Conservation (phyloP, 441 rosid species). For the Caryocar brasiliense region DNA sequence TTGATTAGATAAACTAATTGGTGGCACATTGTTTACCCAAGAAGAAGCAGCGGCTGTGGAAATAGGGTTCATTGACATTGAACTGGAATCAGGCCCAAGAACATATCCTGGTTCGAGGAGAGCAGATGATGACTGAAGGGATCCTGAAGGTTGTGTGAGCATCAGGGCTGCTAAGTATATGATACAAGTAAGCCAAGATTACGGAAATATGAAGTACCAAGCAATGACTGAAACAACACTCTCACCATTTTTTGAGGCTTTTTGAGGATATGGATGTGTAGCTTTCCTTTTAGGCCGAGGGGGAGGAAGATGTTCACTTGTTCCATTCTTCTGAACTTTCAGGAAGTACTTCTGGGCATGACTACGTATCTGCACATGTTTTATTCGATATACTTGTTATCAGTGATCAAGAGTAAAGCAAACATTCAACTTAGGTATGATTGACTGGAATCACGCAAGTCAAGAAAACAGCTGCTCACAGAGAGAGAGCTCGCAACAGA, state of each 20-base stretch:
- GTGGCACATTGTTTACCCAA: constrained; percentile 48
- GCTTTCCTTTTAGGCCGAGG: constrained; percentile 97
- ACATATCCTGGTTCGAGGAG: constrained; percentile 40
- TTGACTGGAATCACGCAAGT: no score
- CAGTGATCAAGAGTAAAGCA: no score
- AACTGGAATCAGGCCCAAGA: constrained; percentile 47
- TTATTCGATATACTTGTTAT: no score
- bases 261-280: constrained; percentile 84
- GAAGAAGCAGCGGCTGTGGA: constrained; percentile 38
- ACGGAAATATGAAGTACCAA: no score
- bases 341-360: constrained; percentile 93
- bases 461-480: no score
- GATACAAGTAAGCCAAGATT: constrained; percentile 5
- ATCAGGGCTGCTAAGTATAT: constrained; percentile 24
- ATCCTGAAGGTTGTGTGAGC: constrained; percentile 39
- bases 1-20: constrained; percentile 38
- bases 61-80: constrained; percentile 48
- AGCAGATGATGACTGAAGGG: constrained; percentile 49
- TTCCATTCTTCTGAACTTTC: constrained; percentile 86
- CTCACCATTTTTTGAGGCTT: constrained; percentile 64
- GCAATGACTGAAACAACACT: no score
- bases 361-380: constrained; percentile 93
- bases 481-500: no score
- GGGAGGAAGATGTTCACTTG: constrained; percentile 84
- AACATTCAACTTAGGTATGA: no score